Evolutionary conservation across 768 basidiomycete species (phyloP), one percentile per base, ranked within the genome.

Genomic region (Podaxis sp.): DNA sequence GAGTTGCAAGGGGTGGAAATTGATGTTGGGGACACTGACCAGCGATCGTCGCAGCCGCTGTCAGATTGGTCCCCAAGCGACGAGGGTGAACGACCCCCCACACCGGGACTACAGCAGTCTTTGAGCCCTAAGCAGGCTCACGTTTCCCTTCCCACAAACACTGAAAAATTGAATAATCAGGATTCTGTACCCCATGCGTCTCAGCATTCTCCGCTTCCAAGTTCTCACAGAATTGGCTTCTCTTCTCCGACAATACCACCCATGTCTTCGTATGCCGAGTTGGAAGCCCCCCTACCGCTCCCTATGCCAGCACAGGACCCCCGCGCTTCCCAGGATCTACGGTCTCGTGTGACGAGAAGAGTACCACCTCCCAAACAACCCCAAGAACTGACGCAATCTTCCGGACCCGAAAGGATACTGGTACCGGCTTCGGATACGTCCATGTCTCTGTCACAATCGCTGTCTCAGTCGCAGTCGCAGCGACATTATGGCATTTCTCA

Each of bases 341-440:
- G 72, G 42, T 70, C 64, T 48, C 68, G 66, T 39, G 70, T 79
- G 4, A 71, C 73, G 36, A 80, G 84, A 48, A 84, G 79, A 69
- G 79, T 86, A 30, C 80, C 81, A 52, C 78, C 76, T 6, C 82
- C 85, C 7, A 70, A 72, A 3, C 75, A 72, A 63, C 74, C 79
- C 24, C 68, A 68, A 53, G 69, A 76, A 40, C 69, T 70, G 63
- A 56, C 67, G 48, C 70, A 70, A 39, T 66, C 71, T 57, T 67
- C 68, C 52, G 80, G 77, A 24, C 74, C 79, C 4, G 76, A 70
- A 33, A 76, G 74, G 17, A 76, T 87, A n/a, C 70, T 87, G 24
- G 85, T 78, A 7, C 84, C 85, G 3, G 82, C 85, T 67, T 85
- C 85, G 9, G 85, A 87, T 65, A 77, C 79, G 1, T 86, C 83